phyloP scores from a whole-genome alignment of 257 asterid species.

The Solanum megistacrolobum region DNA sequence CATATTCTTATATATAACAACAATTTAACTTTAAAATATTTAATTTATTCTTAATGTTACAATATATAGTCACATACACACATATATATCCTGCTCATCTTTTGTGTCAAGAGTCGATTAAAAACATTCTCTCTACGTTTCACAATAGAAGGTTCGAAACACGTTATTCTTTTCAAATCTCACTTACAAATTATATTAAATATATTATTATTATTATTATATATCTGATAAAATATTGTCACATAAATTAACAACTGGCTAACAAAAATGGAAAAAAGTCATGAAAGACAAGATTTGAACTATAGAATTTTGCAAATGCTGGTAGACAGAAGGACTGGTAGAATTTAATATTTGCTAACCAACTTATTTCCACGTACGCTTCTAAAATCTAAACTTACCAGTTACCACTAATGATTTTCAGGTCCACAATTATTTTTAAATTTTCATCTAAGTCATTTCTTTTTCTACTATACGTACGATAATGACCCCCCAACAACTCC shows the following conservation, averaged over 20 bases:
- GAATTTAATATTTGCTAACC: not conserved
- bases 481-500: slow-evolving; percentile 27
- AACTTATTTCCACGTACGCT: not conserved
- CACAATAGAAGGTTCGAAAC: accelerated
- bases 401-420: not conserved
- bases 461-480: slow-evolving; percentile 14
- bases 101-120: not conserved
- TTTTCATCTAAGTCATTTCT: not conserved
- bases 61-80: not conserved
- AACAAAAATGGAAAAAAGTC: not conserved
- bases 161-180: not conserved
- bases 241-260: not conserved
- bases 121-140: too few species aligned
- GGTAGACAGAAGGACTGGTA: not conserved
- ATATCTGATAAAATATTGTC: not conserved
- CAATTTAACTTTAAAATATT: not conserved
- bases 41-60: not conserved
- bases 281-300: not conserved
- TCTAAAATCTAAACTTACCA: not conserved
- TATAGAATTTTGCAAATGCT: not conserved
- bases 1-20: not conserved
- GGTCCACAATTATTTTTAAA: not conserved
- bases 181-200: not conserved
- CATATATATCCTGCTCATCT: not conserved
- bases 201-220: not conserved